These are phyloP conservation scores for Fusarium annulatum DNA, from an alignment of 2,329 filamentous ascomycete species.

Conservation along the genomic window DNA sequence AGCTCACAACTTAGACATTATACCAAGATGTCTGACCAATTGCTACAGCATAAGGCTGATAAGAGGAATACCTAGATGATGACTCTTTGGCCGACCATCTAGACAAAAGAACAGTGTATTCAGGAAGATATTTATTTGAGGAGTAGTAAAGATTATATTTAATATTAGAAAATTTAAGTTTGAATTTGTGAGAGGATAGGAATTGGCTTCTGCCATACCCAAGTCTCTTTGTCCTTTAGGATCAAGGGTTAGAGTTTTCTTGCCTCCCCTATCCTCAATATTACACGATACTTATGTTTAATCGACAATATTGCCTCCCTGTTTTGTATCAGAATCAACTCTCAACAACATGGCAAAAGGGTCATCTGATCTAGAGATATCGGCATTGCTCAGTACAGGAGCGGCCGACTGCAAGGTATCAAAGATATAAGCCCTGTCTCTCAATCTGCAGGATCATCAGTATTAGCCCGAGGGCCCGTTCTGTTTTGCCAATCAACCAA, in stretches of 20 bases:
- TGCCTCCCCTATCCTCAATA: background rate
- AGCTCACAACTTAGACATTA: too few relatives aligned
- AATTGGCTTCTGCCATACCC: too few relatives aligned
- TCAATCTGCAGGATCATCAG: background rate
- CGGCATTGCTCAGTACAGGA: background rate
- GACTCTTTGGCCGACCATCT: too few relatives aligned
- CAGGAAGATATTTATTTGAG: too few relatives aligned
- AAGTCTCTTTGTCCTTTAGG: background rate
- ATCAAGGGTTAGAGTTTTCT: background rate
- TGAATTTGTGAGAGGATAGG: too few relatives aligned
- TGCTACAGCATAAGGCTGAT: too few relatives aligned
- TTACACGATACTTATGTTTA: background rate
- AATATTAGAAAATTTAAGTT: too few relatives aligned
- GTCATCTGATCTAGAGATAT: background rate
- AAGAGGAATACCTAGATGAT: too few relatives aligned
- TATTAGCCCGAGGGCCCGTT: background rate
- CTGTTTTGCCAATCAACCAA: background rate
- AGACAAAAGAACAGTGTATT: too few relatives aligned
- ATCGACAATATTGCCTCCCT: rapidly evolving
- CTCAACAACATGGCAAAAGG: background rate
- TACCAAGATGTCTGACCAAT: too few relatives aligned
- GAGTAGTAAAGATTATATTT: too few relatives aligned
- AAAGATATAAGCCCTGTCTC: background rate
- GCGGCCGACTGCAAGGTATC: background rate
- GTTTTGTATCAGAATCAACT: rapidly evolving